Base-by-base conservation (phyloP, 2,329 filamentous ascomycete species). In the Xylaria sp. region DNA sequence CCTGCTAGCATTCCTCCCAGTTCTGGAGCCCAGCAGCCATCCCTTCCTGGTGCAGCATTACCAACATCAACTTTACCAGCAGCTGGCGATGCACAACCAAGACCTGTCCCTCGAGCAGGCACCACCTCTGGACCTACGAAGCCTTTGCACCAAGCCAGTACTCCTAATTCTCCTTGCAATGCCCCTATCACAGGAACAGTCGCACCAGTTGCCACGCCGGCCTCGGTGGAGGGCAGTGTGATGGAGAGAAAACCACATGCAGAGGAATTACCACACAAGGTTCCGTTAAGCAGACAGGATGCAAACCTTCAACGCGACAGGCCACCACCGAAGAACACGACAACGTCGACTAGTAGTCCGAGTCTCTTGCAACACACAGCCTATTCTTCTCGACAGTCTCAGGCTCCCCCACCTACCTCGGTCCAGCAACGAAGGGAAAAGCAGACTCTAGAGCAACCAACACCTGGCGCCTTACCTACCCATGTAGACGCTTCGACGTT, bases 401-500 rank as follows among this genome's bases (percentile, higher is more conserved):
- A 47, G 33, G 57, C 38, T 61, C 54, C 39, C 10, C 61, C 50
- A 38, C 57, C 45, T 4, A 59, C 58, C 2, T 42, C 22, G 31
- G 49, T 44, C 17, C 15, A 49, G 33, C 50, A 66, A 38, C 33
- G 38, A 33, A 55, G n/a, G 20, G 53, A 61, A 51, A 56, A 49
- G 0, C 50, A 61, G 17, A 5, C n/a, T 42, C 25, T 5, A 42
- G 47, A 67, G 5, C 63, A 56, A 59, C 56, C 60, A 17, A 45
- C 29, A 22, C 25, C 17, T 25, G 2, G 11, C 42, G 22, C 60
- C 5, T 61, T 66, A 44, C 61, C 64, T 39, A 70, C 68, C 60
- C 69, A 72, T 54, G 44, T 70, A 29, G 71, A 71, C 61, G 27
- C 56, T 10, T 31, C 55, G 25, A 36, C 67, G 27, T 50, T 60